A percentile compares a stretch with the other conserved stretches of the same genome.
Conservation (phyloP, 2,329 filamentous ascomycete genomes). For the Periconia sp. region DNA sequence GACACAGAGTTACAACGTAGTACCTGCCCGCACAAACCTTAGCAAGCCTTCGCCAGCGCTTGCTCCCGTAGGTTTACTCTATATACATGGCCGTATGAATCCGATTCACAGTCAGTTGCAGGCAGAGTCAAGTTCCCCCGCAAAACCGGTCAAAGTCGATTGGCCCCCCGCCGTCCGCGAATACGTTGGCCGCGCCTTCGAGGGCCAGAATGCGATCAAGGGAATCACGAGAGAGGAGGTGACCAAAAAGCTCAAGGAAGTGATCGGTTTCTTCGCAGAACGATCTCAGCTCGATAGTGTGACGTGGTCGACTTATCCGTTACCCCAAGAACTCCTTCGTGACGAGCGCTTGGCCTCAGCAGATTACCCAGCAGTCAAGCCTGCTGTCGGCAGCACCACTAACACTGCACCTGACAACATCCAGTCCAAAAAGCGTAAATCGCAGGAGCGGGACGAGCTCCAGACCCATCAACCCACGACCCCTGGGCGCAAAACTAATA, state of each 20-base stretch:
- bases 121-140: slow-evolving; percentile 25
- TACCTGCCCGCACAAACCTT: slow-evolving; percentile 47
- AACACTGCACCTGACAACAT: slow-evolving; percentile 41
- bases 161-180: slow-evolving; percentile 82
- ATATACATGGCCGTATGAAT: not conserved
- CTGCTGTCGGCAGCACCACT: slow-evolving; percentile 34
- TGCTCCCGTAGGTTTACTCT: slow-evolving; percentile 22
- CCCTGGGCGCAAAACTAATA: slow-evolving; percentile 77
- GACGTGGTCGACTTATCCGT: slow-evolving; percentile 80
- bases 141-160: slow-evolving; percentile 62
- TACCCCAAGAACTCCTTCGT: slow-evolving; percentile 82
- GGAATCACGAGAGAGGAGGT: slow-evolving; percentile 64
- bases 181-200: slow-evolving; percentile 90
- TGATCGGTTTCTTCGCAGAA: slow-evolving; percentile 82
- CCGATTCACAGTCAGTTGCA: slow-evolving; percentile 19
- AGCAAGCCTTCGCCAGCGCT: slow-evolving; percentile 16
- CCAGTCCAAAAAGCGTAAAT: slow-evolving; percentile 83
- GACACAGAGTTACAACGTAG: slow-evolving; percentile 44
- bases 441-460: slow-evolving; percentile 56
- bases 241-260: slow-evolving; percentile 79
- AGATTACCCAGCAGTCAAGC: slow-evolving; percentile 20
- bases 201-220: slow-evolving; percentile 61
- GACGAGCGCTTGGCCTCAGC: slow-evolving; percentile 54
- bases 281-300: slow-evolving; percentile 69
- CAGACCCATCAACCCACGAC: slow-evolving; percentile 56